Percentiles rank a stretch among this genome's conserved stretches.
phyloP scores from a whole-genome alignment of 441 rosid genomes.

The Mallotus repandus region DNA sequence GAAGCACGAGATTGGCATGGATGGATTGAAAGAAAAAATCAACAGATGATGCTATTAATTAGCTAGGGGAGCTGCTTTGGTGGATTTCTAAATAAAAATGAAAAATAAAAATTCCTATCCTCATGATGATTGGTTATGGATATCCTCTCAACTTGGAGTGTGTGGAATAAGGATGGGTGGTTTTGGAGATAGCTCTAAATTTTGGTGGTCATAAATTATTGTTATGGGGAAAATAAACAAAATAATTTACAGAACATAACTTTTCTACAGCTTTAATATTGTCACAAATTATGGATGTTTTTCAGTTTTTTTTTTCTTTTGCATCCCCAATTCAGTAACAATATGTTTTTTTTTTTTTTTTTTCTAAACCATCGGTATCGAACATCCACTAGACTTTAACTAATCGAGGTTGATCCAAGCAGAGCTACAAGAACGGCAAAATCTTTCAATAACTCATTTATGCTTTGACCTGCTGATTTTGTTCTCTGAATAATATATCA shows the following conservation, averaged over 20 bases:
- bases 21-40: constrained; percentile 35
- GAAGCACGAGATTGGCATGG: constrained; percentile 32
- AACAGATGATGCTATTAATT: constrained; percentile 32
- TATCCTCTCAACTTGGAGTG: constrained; percentile 26
- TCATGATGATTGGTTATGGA: not conserved
- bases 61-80: constrained; percentile 7
- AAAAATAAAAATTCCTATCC: not conserved
- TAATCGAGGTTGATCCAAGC: no score
- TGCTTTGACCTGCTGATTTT: no score
- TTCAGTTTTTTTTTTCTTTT: not conserved
- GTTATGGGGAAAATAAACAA: not conserved
- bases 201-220: constrained; percentile 38
- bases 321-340: no score
- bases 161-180: constrained; percentile 43
- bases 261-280: not conserved
- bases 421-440: no score
- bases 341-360: no score
- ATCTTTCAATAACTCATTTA: no score
- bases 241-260: not conserved
- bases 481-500: no score
- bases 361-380: no score
- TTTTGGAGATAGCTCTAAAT: constrained; percentile 26
- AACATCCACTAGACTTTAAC: no score
- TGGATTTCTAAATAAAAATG: not conserved
- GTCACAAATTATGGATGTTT: not conserved